Conservation (phyloP, 768 basidiomycete genomes). For the Leccinum barrowsii region DNA sequence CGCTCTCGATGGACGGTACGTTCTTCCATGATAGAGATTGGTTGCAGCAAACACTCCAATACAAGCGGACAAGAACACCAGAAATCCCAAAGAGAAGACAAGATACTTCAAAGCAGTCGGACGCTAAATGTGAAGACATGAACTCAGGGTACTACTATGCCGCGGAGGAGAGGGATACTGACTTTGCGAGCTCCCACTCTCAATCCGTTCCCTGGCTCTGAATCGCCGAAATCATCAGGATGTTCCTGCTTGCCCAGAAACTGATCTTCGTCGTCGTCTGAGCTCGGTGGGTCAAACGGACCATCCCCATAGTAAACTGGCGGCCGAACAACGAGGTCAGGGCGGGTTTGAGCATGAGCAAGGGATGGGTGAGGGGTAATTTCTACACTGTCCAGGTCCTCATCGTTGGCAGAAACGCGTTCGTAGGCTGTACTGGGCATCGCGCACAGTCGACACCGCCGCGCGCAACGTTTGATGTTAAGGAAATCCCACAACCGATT, state of each 20-base stretch:
- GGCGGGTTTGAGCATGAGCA: neutral
- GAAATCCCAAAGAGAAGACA: constrained; percentile 52
- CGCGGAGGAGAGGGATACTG: constrained; percentile 10
- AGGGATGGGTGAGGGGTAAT: constrained; percentile 2
- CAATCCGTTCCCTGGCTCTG: constrained; percentile 30
- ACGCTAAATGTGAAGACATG: constrained; percentile 33
- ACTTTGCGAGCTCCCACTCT: constrained; percentile 38
- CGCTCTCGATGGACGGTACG: constrained; percentile 50
- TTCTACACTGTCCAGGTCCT: constrained; percentile 20
- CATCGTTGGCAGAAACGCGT: constrained; percentile 26
- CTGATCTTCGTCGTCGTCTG: constrained; percentile 54
- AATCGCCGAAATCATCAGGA: constrained; percentile 13
- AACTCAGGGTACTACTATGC: neutral
- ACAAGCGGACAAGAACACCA: constrained; percentile 58
- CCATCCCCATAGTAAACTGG: constrained; percentile 70
- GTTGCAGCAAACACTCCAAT: constrained; percentile 79
- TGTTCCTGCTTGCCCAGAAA: constrained; percentile 45
- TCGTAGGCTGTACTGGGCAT: constrained; percentile 32
- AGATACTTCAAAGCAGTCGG: constrained; percentile 58
- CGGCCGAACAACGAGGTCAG: constrained; percentile 26
- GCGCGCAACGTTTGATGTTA: neutral
- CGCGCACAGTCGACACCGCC: neutral
- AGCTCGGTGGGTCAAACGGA: constrained; percentile 73
- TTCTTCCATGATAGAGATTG: constrained; percentile 55
- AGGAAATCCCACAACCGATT: neutral